Evolutionary conservation across 257 asterid species (phyloP), one percentile per base, ranked within the genome.

Genomic region (Ilex asprella): DNA sequence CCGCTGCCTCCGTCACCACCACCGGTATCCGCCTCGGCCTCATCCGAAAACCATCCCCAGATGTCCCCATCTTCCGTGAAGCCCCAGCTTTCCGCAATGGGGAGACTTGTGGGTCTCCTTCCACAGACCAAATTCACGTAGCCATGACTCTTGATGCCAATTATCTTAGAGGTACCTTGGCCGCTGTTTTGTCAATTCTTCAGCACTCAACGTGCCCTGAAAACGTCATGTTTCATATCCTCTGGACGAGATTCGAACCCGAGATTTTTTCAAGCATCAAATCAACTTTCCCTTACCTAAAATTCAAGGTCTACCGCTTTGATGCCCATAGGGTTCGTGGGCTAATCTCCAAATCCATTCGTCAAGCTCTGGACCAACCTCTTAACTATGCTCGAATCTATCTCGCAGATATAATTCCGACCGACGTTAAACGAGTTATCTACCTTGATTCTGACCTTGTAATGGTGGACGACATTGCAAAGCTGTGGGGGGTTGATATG

Each of bases 91-190:
- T 86, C 49, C 82, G 75, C 16, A 86, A 86, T 47, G 87, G 85
- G 3, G 80, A 62, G 6, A 56, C 79, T 0, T 83, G 87, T 61
- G 52, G 59, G 8, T 29, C 32, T 31, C 21, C 41, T 35, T 0
- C 54, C 7, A 39, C 39, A 27, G 43, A 21, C 69, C 67, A 11
- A 65, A 76, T 84, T n/a, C 87, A 86, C 62, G 75, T 82, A n/a
- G 87, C 89, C 27, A 86, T 84, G 92, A 86, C 95, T 29, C 82
- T 86, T 31, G 91, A 84, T 62, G 77, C 84, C 16, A 82, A 82
- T 61, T 86, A 82, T 50, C 76, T 84, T 30, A 60, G 92, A 13
- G 92, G 95, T 15, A 82, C 95, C 2, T 82, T 82, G 86, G 92
- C 83, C 2, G 95, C 89, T 10, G 86, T 86, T n/a, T 60, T 82